phyloP scores from a whole-genome alignment of 306 rosid genomes.

The Amphicarpaea edgeworthii region DNA sequence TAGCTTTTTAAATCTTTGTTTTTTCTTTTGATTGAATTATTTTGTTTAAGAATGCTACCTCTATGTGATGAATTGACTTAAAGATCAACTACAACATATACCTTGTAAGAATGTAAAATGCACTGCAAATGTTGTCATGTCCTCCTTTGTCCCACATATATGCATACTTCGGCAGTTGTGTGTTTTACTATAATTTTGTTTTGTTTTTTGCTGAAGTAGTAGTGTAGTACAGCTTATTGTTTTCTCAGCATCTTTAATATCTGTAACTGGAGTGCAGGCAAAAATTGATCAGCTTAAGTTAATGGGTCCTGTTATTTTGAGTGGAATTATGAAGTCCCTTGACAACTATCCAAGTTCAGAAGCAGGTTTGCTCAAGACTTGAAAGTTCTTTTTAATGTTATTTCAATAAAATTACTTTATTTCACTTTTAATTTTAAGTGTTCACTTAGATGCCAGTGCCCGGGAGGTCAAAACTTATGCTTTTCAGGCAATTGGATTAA shows the following conservation, averaged over 20 bases:
- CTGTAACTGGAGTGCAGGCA: conserved; percentile 67
- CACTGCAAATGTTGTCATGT: too few species aligned
- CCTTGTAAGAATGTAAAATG: too few species aligned
- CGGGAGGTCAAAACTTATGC: conserved; percentile 85
- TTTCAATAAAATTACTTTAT: conserved; percentile 37
- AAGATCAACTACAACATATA: too few species aligned
- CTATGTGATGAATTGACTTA: too few species aligned
- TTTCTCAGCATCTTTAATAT: conserved; percentile 41
- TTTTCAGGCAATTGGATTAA: conserved; percentile 93
- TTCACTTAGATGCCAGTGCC: conserved; percentile 71
- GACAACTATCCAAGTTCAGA: conserved; percentile 73
- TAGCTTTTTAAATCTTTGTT: neutral
- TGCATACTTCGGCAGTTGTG: conserved; percentile 2
- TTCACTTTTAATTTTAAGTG: conserved; percentile 37
- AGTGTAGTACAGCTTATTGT: conserved; percentile 12
- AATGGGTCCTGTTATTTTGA: conserved; percentile 93
- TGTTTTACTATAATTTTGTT: conserved; percentile 19
- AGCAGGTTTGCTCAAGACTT: conserved; percentile 63
- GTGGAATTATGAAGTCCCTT: conserved; percentile 91
- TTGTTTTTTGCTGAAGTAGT: conserved; percentile 12
- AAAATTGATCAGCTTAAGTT: conserved; percentile 83
- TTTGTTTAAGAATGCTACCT: too few species aligned
- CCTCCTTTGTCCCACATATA: too few species aligned
- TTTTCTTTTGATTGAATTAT: neutral
- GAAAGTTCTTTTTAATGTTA: conserved; percentile 29